These are phyloP conservation scores for Arthroderma uncinatum DNA, from an alignment of 2,329 filamentous ascomycete species.

Conservation along the genomic window DNA sequence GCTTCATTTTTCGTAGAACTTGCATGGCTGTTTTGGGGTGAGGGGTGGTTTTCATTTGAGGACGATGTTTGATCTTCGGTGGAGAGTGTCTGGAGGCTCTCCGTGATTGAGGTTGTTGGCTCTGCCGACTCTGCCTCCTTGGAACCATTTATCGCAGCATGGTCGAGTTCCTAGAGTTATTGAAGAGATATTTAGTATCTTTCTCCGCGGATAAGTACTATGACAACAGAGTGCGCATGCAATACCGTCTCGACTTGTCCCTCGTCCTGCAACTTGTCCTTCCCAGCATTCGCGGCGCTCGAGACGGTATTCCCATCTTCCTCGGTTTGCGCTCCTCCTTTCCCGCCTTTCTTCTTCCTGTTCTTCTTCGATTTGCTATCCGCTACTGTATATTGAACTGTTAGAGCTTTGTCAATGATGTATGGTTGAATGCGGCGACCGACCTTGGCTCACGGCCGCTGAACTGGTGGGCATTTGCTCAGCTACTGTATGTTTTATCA, in stretches of 20 bases:
- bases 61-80: not conserved
- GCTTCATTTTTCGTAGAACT: not conserved
- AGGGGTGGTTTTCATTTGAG: not conserved
- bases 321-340: not conserved
- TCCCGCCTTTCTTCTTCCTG: constrained; percentile 44
- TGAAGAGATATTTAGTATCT: not conserved
- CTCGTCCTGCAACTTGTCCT: not conserved
- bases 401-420: not conserved
- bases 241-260: not conserved
- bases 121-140: not conserved
- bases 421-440: constrained; percentile 5
- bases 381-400: constrained; percentile 11
- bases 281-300: not conserved
- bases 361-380: constrained; percentile 46
- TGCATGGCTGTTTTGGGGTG: not conserved
- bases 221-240: not conserved
- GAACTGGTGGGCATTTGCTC: constrained; percentile 12
- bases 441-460: constrained; percentile 19
- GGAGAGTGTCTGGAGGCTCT: not conserved
- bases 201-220: not conserved
- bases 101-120: not conserved
- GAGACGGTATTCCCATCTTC: not conserved
- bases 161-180: not conserved
- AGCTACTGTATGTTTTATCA: not conserved
- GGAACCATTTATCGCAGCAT: not conserved